Evolutionary conservation across 164 flowering plant genomes (phyloP).

Genomic region (Magnolia officinalis): DNA sequence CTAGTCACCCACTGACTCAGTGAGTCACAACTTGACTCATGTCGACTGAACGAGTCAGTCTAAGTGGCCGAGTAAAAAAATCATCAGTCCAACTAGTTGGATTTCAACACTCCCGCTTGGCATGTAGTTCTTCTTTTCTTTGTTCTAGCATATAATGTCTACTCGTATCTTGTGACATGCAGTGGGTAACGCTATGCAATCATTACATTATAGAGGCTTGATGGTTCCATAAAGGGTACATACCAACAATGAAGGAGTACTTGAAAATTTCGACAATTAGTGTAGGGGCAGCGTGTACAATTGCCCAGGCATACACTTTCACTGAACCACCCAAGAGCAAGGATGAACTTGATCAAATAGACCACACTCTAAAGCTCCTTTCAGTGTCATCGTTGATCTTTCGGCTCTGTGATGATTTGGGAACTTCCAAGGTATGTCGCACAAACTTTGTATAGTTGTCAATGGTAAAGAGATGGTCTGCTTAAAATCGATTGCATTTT

Average conservation of each 20-base stretch:
- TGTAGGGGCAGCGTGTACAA: conserved; percentile 23
- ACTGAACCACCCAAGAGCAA: not conserved
- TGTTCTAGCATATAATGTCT: not conserved
- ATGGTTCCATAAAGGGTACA: conserved; percentile 34
- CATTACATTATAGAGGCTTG: conserved; percentile 38
- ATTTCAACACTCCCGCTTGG: not conserved
- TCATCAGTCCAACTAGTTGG: not conserved
- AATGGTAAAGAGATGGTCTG: not conserved
- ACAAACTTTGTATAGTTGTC: too few relatives aligned
- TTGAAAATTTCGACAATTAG: conserved; percentile 36
- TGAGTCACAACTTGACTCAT: too few relatives aligned
- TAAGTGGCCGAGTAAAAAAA: too few relatives aligned
- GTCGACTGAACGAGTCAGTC: too few relatives aligned
- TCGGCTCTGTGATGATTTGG: conserved; percentile 6
- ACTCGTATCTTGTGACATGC: not conserved
- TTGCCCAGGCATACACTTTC: conserved; percentile 16
- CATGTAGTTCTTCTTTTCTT: not conserved
- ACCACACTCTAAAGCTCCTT: not conserved
- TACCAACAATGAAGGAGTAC: conserved; percentile 39
- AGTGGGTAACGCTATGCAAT: conserved; percentile 44
- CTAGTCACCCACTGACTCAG: too few relatives aligned
- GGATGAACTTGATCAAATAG: conserved; percentile 4
- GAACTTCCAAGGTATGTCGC: conserved; percentile 3
- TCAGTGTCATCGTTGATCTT: not conserved
- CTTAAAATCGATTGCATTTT: not conserved